phyloP scores from a whole-genome alignment of 2,329 filamentous ascomycete species.

The Epichloe typhina region DNA sequence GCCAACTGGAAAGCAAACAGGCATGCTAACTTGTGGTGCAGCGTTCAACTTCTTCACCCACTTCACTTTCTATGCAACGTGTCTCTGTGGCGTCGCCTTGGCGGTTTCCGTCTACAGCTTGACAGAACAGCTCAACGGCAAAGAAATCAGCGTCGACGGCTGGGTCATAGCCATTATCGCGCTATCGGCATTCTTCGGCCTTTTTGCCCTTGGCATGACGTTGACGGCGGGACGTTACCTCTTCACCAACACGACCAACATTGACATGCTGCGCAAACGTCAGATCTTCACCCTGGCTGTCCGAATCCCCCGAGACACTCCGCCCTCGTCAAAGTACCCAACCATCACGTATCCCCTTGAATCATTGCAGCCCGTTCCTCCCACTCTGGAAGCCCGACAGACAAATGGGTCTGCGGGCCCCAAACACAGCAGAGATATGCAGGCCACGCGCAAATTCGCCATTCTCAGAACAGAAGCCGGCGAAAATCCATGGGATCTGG shows the following conservation, averaged over 20 bases:
- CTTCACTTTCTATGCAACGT: conserved; percentile 60
- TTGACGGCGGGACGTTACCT: conserved; percentile 57
- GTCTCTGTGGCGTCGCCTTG: conserved; percentile 54
- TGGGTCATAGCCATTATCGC: conserved; percentile 55
- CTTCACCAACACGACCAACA: conserved; percentile 64
- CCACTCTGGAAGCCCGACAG: background rate
- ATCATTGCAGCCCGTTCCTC: background rate
- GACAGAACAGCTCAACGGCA: conserved; percentile 31
- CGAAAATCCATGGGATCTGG: conserved; percentile 79
- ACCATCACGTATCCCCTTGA: conserved; percentile 47
- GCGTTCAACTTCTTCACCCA: conserved; percentile 89
- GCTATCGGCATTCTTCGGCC: conserved; percentile 56
- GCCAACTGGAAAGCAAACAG: background rate
- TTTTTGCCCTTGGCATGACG: conserved; percentile 74
- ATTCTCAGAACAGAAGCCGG: conserved; percentile 60
- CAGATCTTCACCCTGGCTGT: conserved; percentile 64
- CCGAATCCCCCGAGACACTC: conserved; percentile 39
- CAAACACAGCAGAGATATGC: conserved; percentile 24
- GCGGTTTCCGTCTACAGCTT: conserved; percentile 52
- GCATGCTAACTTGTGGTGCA: conserved; percentile 12
- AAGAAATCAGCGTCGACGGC: conserved; percentile 32
- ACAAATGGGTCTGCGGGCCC: conserved; percentile 8
- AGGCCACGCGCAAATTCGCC: conserved; percentile 57
- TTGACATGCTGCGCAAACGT: conserved; percentile 58
- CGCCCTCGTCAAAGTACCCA: conserved; percentile 27